Evolutionary conservation across 768 basidiomycete species (phyloP).

Genomic region (Boletus insuetus): DNA sequence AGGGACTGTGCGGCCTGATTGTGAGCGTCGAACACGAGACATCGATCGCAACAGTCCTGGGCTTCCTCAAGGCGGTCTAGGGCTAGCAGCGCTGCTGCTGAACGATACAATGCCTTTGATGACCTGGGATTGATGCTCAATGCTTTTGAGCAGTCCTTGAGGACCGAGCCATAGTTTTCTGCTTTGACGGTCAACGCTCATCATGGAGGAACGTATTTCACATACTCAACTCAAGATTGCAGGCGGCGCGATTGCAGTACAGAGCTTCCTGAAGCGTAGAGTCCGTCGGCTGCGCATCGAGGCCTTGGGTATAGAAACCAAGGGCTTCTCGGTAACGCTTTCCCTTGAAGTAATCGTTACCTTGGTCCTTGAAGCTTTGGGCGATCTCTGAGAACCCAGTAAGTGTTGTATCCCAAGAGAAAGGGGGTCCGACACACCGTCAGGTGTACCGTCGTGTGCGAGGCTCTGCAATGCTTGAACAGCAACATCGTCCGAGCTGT

Average conservation of each 20-base stretch:
- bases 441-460: constrained; percentile 85
- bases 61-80: constrained; percentile 79
- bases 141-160: constrained; percentile 80
- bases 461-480: constrained; percentile 85
- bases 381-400: constrained; percentile 64
- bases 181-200: not conserved
- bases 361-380: constrained; percentile 90
- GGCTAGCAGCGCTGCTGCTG: constrained; percentile 70
- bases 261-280: constrained; percentile 57
- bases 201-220: not conserved
- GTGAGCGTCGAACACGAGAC: constrained; percentile 55
- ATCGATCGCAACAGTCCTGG: constrained; percentile 74
- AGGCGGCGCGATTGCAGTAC: constrained; percentile 88
- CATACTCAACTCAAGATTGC: constrained; percentile 85
- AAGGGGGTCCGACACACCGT: constrained; percentile 60
- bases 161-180: constrained; percentile 89
- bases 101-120: constrained; percentile 86
- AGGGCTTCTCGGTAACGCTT: constrained; percentile 85
- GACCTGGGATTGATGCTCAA: constrained; percentile 59
- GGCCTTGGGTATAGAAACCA: constrained; percentile 86
- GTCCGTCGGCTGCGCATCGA: constrained; percentile 81
- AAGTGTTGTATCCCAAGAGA: not conserved
- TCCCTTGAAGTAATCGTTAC: constrained; percentile 90
- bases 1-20: constrained; percentile 53
- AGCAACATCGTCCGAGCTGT: constrained; percentile 57